Base-by-base conservation (phyloP, 2,329 filamentous ascomycete species). In the Xylariaceae sp. region DNA sequence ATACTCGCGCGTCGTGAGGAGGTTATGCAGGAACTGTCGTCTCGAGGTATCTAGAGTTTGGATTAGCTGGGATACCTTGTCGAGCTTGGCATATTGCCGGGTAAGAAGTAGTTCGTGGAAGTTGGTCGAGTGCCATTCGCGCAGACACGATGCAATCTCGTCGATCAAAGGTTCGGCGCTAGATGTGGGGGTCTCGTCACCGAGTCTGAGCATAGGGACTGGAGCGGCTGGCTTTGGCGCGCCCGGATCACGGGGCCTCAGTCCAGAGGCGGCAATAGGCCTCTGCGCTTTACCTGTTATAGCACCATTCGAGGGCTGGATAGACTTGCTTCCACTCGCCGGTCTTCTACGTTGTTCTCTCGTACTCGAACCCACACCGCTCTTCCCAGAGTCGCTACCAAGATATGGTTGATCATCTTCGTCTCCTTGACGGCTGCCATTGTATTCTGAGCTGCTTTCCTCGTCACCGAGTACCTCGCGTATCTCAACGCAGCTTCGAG, bases 91-190 rank as follows among this genome's bases (percentile, higher is more conserved):
- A 74, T 99, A 99, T 71, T 93, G 87, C 57, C 91, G 85, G 19
- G 87, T 86, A 7, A 99, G 83, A 1, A 99, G 82, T 20, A 98
- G 81, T 71, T 96, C 91, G 75, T 99, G 96, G 16, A 99, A 81
- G 70, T 97, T 96, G 18, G 93, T 96, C 19, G 95, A 96, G 76
- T 99, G 93, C 96, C 95, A 99, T 81, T 99, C 95, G 65, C 95
- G 86, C 61, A 99, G 77, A 71, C 95, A 99, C 2, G 93, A 97
- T 14, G 95, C 93, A 66, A 99, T 98, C 73, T 99, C 95, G 74
- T 99, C 95, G 20, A 99, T 93, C 59, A 99, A 76, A 2, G 95
- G 95, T 72, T 99, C 96, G 7, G 90, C 87, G 16, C 85, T 81
- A 5, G 92, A 97, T 0, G 91, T 96, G 1, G 93, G 91, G 1